phyloP scores from a whole-genome alignment of 2,329 filamentous ascomycete species.

The Cytospora piceicola region DNA sequence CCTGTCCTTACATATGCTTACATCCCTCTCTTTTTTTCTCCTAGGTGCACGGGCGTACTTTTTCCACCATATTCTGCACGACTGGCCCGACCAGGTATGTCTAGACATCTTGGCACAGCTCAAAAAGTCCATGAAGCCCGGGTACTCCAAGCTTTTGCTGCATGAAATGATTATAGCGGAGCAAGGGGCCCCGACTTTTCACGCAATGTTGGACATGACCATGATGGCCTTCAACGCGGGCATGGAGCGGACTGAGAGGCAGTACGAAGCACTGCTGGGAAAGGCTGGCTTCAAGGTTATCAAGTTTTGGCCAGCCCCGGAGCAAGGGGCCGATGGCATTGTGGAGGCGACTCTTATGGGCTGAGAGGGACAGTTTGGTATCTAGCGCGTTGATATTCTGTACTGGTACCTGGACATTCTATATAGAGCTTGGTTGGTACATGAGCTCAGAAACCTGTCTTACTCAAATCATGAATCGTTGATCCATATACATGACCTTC shows the following conservation, averaged over 20 bases:
- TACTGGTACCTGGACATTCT: no score
- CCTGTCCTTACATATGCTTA: not conserved
- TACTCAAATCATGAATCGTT: no score
- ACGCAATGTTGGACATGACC: constrained; percentile 37
- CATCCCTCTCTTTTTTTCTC: no score
- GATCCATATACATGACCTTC: no score
- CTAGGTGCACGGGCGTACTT: constrained; percentile 39
- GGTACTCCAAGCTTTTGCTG: constrained; percentile 41
- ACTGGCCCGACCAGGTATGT: constrained; percentile 43
- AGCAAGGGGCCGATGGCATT: constrained; percentile 34
- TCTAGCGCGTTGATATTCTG: no score
- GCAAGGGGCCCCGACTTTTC: constrained; percentile 32
- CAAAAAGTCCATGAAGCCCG: constrained; percentile 38
- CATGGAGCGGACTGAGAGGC: constrained; percentile 36
- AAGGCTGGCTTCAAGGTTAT: constrained; percentile 33
- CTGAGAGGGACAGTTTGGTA: no score
- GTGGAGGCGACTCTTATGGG: constrained; percentile 7
- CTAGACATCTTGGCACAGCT: constrained; percentile 39
- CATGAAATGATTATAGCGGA: constrained; percentile 42
- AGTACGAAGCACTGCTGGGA: constrained; percentile 35
- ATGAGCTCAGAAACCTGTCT: no score
- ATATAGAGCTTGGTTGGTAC: no score
- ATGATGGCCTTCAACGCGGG: constrained; percentile 40
- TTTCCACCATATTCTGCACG: constrained; percentile 42
- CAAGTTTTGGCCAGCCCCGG: constrained; percentile 34